These are phyloP conservation scores for Rhodomyrtus psidioides DNA, from an alignment of 441 rosid species.

Conservation along the genomic window DNA sequence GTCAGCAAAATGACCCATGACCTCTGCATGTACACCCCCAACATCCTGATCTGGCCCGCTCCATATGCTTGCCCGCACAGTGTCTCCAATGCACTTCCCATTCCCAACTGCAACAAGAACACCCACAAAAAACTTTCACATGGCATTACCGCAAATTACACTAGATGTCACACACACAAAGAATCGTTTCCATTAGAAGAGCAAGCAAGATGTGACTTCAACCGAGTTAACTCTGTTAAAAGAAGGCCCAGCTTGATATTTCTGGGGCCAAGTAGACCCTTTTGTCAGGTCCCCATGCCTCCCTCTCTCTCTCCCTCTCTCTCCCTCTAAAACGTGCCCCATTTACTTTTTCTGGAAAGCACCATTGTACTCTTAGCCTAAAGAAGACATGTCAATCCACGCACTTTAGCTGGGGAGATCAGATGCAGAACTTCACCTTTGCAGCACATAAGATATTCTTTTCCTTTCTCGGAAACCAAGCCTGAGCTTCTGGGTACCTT, in stretches of 20 bases:
- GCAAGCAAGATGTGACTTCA: neutral
- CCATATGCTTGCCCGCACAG: slow-evolving; percentile 57
- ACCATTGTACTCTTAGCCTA: neutral
- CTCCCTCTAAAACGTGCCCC: neutral
- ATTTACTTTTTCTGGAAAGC: neutral
- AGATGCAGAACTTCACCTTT: neutral
- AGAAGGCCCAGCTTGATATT: neutral
- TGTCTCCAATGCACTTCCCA: slow-evolving; percentile 18
- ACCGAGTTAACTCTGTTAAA: neutral
- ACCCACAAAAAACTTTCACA: neutral
- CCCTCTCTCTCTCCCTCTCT: neutral
- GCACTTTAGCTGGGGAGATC: neutral
- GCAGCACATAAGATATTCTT: neutral
- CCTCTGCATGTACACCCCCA: slow-evolving; percentile 88
- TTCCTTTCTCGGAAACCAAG: neutral
- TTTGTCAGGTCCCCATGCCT: neutral
- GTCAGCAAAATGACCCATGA: slow-evolving; percentile 78
- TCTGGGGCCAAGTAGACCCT: neutral
- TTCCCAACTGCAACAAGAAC: slow-evolving; percentile 6
- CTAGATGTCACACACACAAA: too few species aligned
- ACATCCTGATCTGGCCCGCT: slow-evolving; percentile 64
- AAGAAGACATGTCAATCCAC: neutral
- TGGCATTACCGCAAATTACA: too few species aligned
- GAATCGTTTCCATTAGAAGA: neutral
- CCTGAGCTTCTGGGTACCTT: neutral